Percentiles rank a stretch among this genome's conserved stretches.
phyloP scores from a whole-genome alignment of 139 green algal species.

The Deuterostichococcus epilithicus region DNA sequence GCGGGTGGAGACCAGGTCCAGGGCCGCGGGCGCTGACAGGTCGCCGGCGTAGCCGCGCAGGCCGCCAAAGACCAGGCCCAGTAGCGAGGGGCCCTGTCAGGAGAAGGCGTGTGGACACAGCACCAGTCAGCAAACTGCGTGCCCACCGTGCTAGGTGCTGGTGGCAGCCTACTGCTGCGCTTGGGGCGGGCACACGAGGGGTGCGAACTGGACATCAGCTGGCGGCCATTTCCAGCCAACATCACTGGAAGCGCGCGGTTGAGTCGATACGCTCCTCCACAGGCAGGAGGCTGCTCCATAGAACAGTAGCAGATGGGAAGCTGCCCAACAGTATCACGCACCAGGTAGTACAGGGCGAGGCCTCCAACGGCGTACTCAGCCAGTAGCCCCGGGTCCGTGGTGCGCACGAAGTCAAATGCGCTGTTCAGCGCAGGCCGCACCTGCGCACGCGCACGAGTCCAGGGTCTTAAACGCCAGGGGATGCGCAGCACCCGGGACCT shows the following conservation, averaged over 20 bases:
- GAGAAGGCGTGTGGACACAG: conserved; percentile 30
- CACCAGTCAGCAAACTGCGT: neutral
- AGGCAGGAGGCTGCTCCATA: neutral
- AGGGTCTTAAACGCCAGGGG: too few species aligned
- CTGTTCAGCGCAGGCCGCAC: neutral
- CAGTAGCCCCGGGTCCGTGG: conserved; percentile 50
- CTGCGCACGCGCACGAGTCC: too few species aligned
- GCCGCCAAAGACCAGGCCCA: conserved; percentile 38
- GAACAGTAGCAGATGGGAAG: neutral
- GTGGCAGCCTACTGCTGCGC: too few species aligned
- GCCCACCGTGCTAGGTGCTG: too few species aligned
- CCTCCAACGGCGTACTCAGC: conserved; percentile 54
- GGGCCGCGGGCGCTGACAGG: conserved; percentile 54
- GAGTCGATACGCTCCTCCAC: neutral
- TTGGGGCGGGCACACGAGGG: too few species aligned
- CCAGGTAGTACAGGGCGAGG: conserved; percentile 34
- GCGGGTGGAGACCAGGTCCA: conserved; percentile 53
- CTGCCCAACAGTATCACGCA: neutral
- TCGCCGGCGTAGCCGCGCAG: conserved; percentile 56
- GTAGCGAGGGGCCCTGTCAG: conserved; percentile 39
- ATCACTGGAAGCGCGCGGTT: too few species aligned
- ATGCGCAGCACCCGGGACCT: too few species aligned
- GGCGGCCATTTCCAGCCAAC: too few species aligned
- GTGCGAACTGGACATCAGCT: too few species aligned
- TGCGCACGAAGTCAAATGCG: conserved; percentile 38